Base-by-base conservation (phyloP, 129 eudicot genomes). In the Helianthus tuberosus region DNA sequence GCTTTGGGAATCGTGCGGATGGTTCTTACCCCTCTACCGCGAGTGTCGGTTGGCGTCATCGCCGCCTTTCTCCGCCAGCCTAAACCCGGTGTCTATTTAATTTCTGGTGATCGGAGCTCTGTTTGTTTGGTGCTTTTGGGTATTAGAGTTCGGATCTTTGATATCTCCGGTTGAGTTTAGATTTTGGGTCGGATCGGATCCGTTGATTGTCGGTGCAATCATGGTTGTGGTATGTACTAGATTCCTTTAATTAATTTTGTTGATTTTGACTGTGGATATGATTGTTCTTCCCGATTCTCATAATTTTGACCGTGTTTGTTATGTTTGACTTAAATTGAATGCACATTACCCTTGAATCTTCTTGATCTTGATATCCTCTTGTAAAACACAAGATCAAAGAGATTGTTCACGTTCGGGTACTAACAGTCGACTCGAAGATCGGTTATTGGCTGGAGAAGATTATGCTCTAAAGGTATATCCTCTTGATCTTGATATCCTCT, bases 401-500 rank as follows among this genome's bases (percentile, higher is more conserved):
- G 81, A 55, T 41, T 69, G 52, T 73, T 41, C 64, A 7, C 64
- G n/a, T 10, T 83, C 78, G 13, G 52, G 38, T 73, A 41, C 8
- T 2, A 54, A 53, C 36, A 7, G 27, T 10, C 71, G 66, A 3
- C 48, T 64, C 6, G 65, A 76, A 8, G 44, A 69, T 38, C 57
- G 41, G n/a, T 25, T 48, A 5, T 23, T 23, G 29, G 6, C 44
- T 1, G 5, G 15, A 13, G 44, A 72, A 58, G 86, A 83, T 41
- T 79, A 72, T 72, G 78, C 86, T 82, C 84, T 85, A 50, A 91
- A 88, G 97, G 97, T 91, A 32, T 36, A 14, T 41, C 7, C 14
- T 1, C 7, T 69, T 8, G 5, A n/a, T 38, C 6, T 76, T 72
- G 39, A 57, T 39, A 58, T 71, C 32, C 39, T 13, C 66, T 38